Evolutionary conservation across 1,284 basidiomycete genomes (phyloP).

Genomic region (Tilletia indica): DNA sequence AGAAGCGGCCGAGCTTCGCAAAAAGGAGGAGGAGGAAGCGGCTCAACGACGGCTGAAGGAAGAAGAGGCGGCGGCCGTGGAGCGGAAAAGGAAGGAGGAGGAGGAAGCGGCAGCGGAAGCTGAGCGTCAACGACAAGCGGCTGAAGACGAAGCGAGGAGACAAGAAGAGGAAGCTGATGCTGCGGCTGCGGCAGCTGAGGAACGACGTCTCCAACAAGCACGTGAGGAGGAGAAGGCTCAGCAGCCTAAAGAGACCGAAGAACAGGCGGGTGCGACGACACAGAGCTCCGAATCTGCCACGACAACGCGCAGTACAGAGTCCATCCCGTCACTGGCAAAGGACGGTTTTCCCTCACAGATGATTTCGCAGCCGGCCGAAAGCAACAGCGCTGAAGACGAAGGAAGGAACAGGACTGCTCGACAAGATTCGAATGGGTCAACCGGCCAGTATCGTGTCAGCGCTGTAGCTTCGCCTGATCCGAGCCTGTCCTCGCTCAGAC

Average conservation of each 20-base stretch:
- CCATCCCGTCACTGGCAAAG: too few species aligned
- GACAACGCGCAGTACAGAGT: too few species aligned
- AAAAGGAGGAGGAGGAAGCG: slow-evolving; percentile 2
- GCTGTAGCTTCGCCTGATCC: neutral
- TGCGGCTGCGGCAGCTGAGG: neutral
- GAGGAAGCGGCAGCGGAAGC: slow-evolving; percentile 7
- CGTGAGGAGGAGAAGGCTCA: too few species aligned
- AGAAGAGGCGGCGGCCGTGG: neutral
- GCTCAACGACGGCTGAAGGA: neutral
- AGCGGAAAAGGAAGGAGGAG: neutral
- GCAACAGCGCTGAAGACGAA: neutral
- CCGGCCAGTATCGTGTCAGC: neutral
- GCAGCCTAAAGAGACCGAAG: too few species aligned
- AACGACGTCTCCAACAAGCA: too few species aligned
- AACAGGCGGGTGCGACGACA: too few species aligned
- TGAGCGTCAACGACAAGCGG: slow-evolving; percentile 3
- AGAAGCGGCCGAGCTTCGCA: slow-evolving; percentile 6
- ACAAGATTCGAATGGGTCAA: too few species aligned
- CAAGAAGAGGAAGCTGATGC: neutral
- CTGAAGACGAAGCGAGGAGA: slow-evolving; percentile 2
- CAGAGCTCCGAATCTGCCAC: too few species aligned
- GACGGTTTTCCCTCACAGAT: too few species aligned
- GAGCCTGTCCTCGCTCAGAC: neutral
- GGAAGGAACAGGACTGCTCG: neutral
- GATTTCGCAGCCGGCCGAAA: too few species aligned